A percentile compares a stretch with the other conserved stretches of the same genome.
Conservation (phyloP, 2,329 filamentous ascomycete species). For the Verticillium longisporum region DNA sequence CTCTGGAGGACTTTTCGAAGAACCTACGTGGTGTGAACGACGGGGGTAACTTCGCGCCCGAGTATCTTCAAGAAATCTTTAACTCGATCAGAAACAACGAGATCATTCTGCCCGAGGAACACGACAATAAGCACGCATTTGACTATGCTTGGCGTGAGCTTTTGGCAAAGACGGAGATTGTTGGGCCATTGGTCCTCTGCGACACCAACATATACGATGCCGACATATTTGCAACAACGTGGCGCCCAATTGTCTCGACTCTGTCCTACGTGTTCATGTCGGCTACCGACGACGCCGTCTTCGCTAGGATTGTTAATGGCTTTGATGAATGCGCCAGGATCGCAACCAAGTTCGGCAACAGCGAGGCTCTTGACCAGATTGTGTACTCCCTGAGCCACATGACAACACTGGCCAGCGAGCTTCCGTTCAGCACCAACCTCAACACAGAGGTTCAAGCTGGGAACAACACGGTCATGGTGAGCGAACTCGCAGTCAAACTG, state of each 20-base stretch:
- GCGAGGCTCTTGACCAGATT: conserved; percentile 86
- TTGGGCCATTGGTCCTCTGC: conserved; percentile 68
- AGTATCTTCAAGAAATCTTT: conserved; percentile 81
- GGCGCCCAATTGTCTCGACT: conserved; percentile 91
- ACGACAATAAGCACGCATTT: conserved; percentile 93
- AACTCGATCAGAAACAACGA: conserved; percentile 88
- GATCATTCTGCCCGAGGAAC: conserved; percentile 94
- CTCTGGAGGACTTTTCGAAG: conserved; percentile 69
- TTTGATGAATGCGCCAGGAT: conserved; percentile 96
- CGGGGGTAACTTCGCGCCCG: conserved; percentile 73
- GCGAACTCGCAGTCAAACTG: conserved; percentile 92
- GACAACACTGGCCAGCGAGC: conserved; percentile 74
- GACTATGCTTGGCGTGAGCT: conserved; percentile 98
- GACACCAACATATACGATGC: conserved; percentile 93
- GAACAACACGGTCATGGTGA: conserved; percentile 95
- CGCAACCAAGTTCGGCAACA: conserved; percentile 74
- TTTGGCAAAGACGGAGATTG: conserved; percentile 72
- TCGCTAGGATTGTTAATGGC: conserved; percentile 84
- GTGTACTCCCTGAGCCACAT: conserved; percentile 86
- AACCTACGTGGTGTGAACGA: conserved; percentile 90
- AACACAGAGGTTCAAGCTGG: conserved; percentile 95
- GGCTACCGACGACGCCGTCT: conserved; percentile 92
- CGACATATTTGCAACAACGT: conserved; percentile 95
- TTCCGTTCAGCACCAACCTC: conserved; percentile 72
- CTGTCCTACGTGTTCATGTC: conserved; percentile 99